Conservation (phyloP, 257 asterid species). For the Scutellaria barbata region DNA sequence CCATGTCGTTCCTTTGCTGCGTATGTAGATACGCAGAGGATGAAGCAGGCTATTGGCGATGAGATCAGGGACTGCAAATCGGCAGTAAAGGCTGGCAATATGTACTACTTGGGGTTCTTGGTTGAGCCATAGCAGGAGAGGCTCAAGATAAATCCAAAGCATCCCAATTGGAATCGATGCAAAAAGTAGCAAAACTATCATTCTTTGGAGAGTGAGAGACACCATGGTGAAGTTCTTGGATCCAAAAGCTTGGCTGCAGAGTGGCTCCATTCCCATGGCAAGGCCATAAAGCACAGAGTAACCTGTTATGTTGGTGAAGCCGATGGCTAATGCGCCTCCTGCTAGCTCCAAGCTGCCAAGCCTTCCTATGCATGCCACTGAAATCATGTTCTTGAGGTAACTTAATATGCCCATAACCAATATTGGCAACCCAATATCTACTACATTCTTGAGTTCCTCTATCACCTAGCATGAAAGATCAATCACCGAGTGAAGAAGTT, state of each 20-base stretch:
- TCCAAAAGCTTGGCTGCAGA: constrained; percentile 93
- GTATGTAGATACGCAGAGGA: constrained; percentile 82
- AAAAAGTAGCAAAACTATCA: constrained; percentile 63
- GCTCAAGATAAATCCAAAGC: constrained; percentile 78
- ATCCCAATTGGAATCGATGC: constrained; percentile 76
- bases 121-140: constrained; percentile 72
- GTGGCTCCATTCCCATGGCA: constrained; percentile 96
- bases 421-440: constrained; percentile 69
- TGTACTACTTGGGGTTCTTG: constrained; percentile 79
- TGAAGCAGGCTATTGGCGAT: constrained; percentile 76
- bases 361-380: constrained; percentile 88
- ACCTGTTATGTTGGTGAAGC: constrained; percentile 94
- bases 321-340: constrained; percentile 96
- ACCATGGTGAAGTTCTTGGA: constrained; percentile 63
- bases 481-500: constrained; percentile 33
- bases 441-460: constrained; percentile 75
- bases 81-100: constrained; percentile 74
- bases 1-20: constrained; percentile 85
- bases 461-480: constrained; percentile 51
- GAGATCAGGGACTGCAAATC: constrained; percentile 80
- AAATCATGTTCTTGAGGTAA: constrained; percentile 86
- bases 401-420: constrained; percentile 70
- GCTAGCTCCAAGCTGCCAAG: constrained; percentile 91
- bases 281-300: constrained; percentile 89
- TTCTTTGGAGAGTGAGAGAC: constrained; percentile 67